phyloP scores from a whole-genome alignment of 176 grass and related monocot genomes.

The Juncus inflexus region DNA sequence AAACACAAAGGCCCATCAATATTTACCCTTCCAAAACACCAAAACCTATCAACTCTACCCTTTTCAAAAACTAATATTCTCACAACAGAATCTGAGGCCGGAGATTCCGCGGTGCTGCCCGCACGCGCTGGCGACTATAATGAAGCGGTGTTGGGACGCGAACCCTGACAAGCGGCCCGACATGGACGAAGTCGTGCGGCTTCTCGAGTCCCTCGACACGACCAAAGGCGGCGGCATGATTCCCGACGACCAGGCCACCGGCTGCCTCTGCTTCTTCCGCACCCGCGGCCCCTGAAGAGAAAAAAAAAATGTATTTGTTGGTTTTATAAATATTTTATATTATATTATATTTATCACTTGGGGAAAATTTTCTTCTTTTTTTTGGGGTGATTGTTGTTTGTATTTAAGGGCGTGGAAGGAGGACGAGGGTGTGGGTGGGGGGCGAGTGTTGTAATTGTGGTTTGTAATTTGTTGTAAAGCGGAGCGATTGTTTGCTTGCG shows the following conservation, averaged over 20 bases:
- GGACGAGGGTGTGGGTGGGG: not conserved
- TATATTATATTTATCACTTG: constrained; percentile 37
- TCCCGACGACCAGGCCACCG: constrained; percentile 40
- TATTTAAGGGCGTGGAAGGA: not conserved
- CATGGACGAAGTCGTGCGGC: constrained; percentile 66
- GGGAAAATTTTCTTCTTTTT: not conserved
- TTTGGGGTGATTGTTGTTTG: not conserved
- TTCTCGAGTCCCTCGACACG: constrained; percentile 59
- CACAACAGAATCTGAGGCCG: constrained; percentile 48
- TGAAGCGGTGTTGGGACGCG: constrained; percentile 81
- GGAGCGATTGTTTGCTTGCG: too few species aligned
- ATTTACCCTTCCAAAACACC: too few species aligned
- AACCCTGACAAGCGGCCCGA: constrained; percentile 63
- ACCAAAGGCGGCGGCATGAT: constrained; percentile 79
- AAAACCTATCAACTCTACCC: too few species aligned
- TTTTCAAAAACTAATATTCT: not conserved
- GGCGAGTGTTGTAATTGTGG: too few species aligned
- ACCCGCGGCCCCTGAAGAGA: constrained; percentile 39
- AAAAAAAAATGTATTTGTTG: not conserved
- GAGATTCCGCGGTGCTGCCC: constrained; percentile 67
- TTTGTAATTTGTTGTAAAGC: too few species aligned
- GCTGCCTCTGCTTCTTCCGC: constrained; percentile 60
- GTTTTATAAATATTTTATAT: not conserved
- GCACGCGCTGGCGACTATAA: constrained; percentile 46
- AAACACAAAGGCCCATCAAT: too few species aligned